These are phyloP conservation scores for Senna siamea DNA, from an alignment of 306 rosid genomes.

Conservation along the genomic window DNA sequence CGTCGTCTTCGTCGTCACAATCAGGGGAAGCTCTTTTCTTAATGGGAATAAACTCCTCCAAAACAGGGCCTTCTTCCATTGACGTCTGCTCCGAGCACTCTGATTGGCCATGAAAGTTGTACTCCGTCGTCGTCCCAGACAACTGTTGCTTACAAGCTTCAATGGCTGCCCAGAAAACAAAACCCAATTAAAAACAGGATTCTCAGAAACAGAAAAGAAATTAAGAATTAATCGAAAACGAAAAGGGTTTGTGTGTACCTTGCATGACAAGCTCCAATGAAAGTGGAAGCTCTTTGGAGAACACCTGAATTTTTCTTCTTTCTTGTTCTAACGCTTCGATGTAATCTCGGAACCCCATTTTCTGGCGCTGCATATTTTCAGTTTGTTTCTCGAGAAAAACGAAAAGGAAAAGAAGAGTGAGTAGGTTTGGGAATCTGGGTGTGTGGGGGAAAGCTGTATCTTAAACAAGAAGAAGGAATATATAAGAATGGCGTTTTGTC, in stretches of 20 bases:
- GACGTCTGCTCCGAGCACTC: constrained; percentile 87
- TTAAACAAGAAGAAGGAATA: constrained; percentile 35
- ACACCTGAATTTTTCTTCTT: constrained; percentile 68
- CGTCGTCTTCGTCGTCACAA: constrained; percentile 22
- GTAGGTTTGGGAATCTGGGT: too few relatives aligned
- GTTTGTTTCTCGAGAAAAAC: constrained; percentile 11
- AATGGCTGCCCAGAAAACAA: constrained; percentile 55
- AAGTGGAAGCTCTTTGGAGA: constrained; percentile 81
- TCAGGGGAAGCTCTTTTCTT: constrained; percentile 56
- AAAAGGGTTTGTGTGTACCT: constrained; percentile 43
- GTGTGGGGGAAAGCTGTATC: constrained; percentile 22
- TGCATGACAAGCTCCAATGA: constrained; percentile 79
- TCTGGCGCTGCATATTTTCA: constrained; percentile 57
- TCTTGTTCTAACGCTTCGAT: constrained; percentile 70
- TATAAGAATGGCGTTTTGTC: constrained; percentile 41
- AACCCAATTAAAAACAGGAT: neutral
- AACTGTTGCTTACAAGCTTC: constrained; percentile 65
- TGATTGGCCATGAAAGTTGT: constrained; percentile 67
- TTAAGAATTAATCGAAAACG: neutral
- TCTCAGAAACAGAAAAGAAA: constrained; percentile 6
- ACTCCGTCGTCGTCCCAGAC: constrained; percentile 66
- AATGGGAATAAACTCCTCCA: constrained; percentile 85
- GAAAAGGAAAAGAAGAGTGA: neutral
- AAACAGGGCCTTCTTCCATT: constrained; percentile 55
- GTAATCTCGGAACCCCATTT: constrained; percentile 59